A percentile compares a stretch with the other conserved stretches of the same genome.
These are phyloP conservation scores for Ceratocystis cacaofunesta DNA, from an alignment of 2,329 filamentous ascomycete species.

Conservation along the genomic window DNA sequence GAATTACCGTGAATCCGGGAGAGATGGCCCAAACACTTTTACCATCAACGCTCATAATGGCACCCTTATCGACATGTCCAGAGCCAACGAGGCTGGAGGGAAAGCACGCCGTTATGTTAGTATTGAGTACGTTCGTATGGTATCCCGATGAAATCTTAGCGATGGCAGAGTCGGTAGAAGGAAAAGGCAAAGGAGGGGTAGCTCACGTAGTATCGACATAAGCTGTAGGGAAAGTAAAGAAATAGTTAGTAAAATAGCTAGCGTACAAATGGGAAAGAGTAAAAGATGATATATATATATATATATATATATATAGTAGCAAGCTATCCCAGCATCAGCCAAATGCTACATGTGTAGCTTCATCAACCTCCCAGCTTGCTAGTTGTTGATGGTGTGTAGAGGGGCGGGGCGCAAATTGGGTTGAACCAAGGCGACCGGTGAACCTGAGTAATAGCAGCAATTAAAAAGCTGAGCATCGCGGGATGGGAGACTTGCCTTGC, in stretches of 20 bases:
- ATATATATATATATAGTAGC: background rate
- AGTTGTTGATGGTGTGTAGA: background rate
- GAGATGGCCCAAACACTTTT: slow-evolving; percentile 67
- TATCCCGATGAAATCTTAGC: background rate
- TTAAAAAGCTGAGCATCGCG: background rate
- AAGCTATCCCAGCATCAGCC: background rate
- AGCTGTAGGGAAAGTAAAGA: slow-evolving; percentile 24
- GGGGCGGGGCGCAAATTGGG: background rate
- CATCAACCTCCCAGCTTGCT: background rate
- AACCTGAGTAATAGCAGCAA: background rate
- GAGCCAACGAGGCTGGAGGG: slow-evolving; percentile 57
- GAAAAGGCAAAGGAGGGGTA: slow-evolving; percentile 8
- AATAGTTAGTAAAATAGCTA: slow-evolving; percentile 20
- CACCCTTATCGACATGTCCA: slow-evolving; percentile 67
- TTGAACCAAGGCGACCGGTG: background rate
- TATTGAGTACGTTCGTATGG: slow-evolving; percentile 6
- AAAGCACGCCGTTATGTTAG: slow-evolving; percentile 4
- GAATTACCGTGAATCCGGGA: slow-evolving; percentile 55
- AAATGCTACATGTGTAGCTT: background rate
- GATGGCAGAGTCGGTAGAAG: background rate
- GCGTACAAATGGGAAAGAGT: background rate
- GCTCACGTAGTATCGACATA: slow-evolving; percentile 38
- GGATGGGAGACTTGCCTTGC: slow-evolving; percentile 43
- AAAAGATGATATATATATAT: background rate
- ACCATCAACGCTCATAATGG: slow-evolving; percentile 68